Evolutionary conservation across 2,329 filamentous ascomycete species (phyloP).

Genomic region (Anthostomella pinea): DNA sequence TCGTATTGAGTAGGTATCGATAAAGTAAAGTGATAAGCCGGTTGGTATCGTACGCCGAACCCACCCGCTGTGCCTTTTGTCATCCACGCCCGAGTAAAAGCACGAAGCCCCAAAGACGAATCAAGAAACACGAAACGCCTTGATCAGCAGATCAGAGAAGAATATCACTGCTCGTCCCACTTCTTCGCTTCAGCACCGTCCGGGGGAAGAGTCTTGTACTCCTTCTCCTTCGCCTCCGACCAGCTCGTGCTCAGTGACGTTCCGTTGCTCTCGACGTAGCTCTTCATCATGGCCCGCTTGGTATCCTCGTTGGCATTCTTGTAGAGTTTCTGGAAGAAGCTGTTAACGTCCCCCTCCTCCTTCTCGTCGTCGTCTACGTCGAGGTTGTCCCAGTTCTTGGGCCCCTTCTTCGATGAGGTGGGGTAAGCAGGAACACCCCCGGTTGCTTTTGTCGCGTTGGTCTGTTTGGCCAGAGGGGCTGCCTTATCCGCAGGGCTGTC

Average conservation of each 20-base stretch:
- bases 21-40: neutral
- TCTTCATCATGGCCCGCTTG: slow-evolving; percentile 95
- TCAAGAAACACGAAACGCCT: neutral
- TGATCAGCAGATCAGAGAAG: too few species aligned
- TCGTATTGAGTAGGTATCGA: slow-evolving; percentile 13
- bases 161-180: too few species aligned
- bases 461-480: slow-evolving; percentile 6
- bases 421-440: slow-evolving; percentile 63
- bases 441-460: slow-evolving; percentile 6
- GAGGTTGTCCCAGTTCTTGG: slow-evolving; percentile 91
- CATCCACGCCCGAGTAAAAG: slow-evolving; percentile 4
- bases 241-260: slow-evolving; percentile 92
- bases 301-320: slow-evolving; percentile 74
- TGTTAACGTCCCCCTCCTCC: slow-evolving; percentile 64
- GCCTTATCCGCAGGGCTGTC: slow-evolving; percentile 9
- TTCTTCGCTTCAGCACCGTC: slow-evolving; percentile 76
- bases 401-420: slow-evolving; percentile 77
- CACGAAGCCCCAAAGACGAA: neutral
- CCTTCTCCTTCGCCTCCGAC: slow-evolving; percentile 71
- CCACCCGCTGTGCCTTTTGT: slow-evolving; percentile 2
- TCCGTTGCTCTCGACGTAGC: slow-evolving; percentile 88
- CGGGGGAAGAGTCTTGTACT: slow-evolving; percentile 70
- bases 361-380: slow-evolving; percentile 48
- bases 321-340: slow-evolving; percentile 90
- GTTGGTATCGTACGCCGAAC: neutral